Base-by-base conservation (phyloP, 495 filamentous ascomycete genomes). In the Podospora sp. region DNA sequence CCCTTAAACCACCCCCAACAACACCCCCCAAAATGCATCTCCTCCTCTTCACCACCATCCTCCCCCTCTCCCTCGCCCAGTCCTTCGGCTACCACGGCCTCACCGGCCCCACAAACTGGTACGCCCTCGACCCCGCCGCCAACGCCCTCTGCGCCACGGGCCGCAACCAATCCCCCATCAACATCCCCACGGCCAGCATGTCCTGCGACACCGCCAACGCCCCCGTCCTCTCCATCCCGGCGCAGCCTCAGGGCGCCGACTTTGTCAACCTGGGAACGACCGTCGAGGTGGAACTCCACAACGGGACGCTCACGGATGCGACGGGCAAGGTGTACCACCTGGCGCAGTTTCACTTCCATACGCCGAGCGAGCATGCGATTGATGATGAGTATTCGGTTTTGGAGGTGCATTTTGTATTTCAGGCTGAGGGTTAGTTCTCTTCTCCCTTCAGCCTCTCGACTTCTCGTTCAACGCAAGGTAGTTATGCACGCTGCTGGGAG, bases 391-490 rank as follows among this genome's bases (percentile, higher is more conserved):
- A 63, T 33, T 24, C 27, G 16, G 25, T 33, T 24, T 27, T 63
- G 60, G 60, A 63, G 46, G 60, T 63, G 46, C 60, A 63, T 33
- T 63, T 63, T 51, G 60, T 63, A 6, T 63, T 63, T 53, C 21
- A 27, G 35, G 60, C 60, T n/a, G 21, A 12, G 7, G 60, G 60
- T 62, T 11, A 14, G 36, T 29, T 7, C n/a, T 26, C n/a, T 36
- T 2, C 0, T 1, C 26, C n/a, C 2, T 18, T 18, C 14, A 5
- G 3, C 49, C 18, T 52, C 14, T 22, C 16, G n/a, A n/a, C 21
- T 18, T 18, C 14, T 5, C 49, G 3, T 18, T n/a, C 21, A n/a
- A n/a, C n/a, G n/a, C n/a, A n/a, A n/a, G n/a, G n/a, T n/a, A n/a
- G n/a, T n/a, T n/a, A n/a, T n/a, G n/a, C n/a, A n/a, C n/a, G n/a